A percentile compares a stretch with the other conserved stretches of the same genome.
Conservation (phyloP, 257 asterid species). For the Perilla frutescens region DNA sequence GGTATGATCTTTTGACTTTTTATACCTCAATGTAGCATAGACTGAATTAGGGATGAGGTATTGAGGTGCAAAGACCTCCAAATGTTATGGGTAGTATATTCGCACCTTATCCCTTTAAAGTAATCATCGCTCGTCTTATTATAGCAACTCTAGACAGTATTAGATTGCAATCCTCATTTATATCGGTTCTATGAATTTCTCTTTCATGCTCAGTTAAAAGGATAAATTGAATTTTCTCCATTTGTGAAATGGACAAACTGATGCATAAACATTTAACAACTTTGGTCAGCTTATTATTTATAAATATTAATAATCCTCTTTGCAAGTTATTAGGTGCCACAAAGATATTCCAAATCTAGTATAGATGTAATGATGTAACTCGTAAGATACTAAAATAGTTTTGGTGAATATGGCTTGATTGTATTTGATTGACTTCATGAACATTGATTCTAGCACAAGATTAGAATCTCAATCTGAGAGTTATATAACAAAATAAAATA, state of each 20-base stretch:
- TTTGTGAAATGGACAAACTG: background rate
- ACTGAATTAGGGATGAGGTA: background rate
- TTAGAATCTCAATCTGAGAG: conserved; percentile 2
- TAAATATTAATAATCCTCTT: background rate
- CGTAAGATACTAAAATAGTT: too few species aligned
- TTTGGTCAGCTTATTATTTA: background rate
- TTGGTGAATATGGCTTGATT: conserved; percentile 4
- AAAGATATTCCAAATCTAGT: too few species aligned
- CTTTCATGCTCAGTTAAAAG: background rate
- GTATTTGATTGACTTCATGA: background rate
- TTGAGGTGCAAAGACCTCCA: background rate
- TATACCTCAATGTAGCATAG: conserved; percentile 18
- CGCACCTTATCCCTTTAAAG: background rate
- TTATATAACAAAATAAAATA: background rate
- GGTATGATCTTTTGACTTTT: conserved; percentile 50
- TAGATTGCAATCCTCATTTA: background rate
- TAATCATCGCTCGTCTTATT: background rate
- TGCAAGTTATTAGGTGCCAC: background rate
- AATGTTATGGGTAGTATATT: background rate
- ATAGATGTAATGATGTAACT: too few species aligned
- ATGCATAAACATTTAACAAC: background rate
- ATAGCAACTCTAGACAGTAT: background rate
- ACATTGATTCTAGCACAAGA: background rate
- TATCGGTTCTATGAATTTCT: background rate
- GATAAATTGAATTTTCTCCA: background rate